Evolutionary conservation across 2,329 filamentous ascomycete species (phyloP), one percentile per base, ranked within the genome.

Genomic region (Pseudogymnoascus sp.): DNA sequence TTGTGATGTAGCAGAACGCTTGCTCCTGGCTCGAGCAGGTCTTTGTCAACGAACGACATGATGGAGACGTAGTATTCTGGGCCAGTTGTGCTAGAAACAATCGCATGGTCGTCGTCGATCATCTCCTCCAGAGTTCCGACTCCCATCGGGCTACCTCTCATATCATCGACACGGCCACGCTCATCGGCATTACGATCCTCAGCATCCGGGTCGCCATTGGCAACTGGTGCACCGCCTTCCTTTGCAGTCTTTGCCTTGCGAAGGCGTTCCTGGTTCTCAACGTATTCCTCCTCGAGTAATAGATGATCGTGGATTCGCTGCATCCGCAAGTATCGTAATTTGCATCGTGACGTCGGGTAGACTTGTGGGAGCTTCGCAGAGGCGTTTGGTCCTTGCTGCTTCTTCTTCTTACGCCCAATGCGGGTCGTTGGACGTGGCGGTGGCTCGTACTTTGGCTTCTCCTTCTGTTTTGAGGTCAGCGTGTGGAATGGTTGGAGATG

Each of bases 1-100:
- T 99, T 99, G 78, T 99, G 95, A 73, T 99, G 95, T 64, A 99
- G 81, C 59, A 99, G 81, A 59, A 99, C 95, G 71, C 92, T 97
- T 16, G 95, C 92, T 65, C 96, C 96, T 1, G 95, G 95, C 78
- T 99, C 95, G 46, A 99, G 84, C 3, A 99, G 85, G 73, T 99
- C 95, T 79, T 99, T 99, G 82, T 99, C 95, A 68, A 99, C 95
- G 72, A 99, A 99, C 62, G 93, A 97, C 95, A 98, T 98, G 84
- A 99, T 99, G 70, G 93, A 97, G 69, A 99, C 95, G 76, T 98
- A 99, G 83, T 96, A 99, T 77, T 99, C 95, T 1, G 95, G 95
- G 0, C 95, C 95, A 6, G 95, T 98, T 0, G 95, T 96, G 75
- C 92, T 96, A 16, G 93, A 97, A 37, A 99, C 95, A 73, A 99